phyloP scores from a whole-genome alignment of 2,329 filamentous ascomycete genomes.

The Elsinoe arachidis region DNA sequence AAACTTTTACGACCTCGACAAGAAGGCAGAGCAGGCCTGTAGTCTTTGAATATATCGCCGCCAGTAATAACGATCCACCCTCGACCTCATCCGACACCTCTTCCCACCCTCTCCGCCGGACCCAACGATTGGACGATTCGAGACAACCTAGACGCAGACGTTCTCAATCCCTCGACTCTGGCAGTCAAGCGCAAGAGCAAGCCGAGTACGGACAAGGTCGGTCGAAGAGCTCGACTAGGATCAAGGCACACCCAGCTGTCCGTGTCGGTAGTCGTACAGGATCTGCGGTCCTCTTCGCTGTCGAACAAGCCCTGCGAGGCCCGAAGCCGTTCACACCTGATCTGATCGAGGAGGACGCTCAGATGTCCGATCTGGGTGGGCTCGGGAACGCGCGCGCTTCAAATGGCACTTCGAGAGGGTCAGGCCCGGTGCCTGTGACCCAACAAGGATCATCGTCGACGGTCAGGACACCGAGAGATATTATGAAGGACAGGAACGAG shows the following conservation, averaged over 20 bases:
- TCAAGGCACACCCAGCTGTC: slow-evolving; percentile 46
- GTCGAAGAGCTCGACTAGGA: slow-evolving; percentile 21
- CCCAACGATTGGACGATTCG: slow-evolving; percentile 41
- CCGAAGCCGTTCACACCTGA: slow-evolving; percentile 79
- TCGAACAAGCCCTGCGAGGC: slow-evolving; percentile 81
- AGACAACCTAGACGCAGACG: slow-evolving; percentile 32
- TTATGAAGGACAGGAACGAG: slow-evolving; percentile 79
- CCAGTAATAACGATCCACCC: slow-evolving; percentile 35
- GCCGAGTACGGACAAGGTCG: slow-evolving; percentile 13
- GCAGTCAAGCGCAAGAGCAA: slow-evolving; percentile 22
- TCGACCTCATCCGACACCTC: slow-evolving; percentile 46
- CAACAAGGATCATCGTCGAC: slow-evolving; percentile 39
- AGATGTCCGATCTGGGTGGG: slow-evolving; percentile 78
- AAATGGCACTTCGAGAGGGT: slow-evolving; percentile 47
- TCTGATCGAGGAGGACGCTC: slow-evolving; percentile 75
- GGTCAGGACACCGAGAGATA: slow-evolving; percentile 76
- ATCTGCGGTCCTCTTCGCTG: slow-evolving; percentile 81
- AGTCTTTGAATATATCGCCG: slow-evolving; percentile 20
- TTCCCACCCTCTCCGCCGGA: slow-evolving; percentile 45
- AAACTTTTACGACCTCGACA: slow-evolving; percentile 36
- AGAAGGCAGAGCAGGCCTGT: slow-evolving; percentile 41
- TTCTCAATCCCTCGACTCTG: slow-evolving; percentile 38
- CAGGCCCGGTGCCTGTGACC: slow-evolving; percentile 46
- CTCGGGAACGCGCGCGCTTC: slow-evolving; percentile 48
- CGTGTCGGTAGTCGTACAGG: slow-evolving; percentile 77